Conservation (phyloP, 371 early-diverging fungal genomes). For the Cladochytrium tenue region DNA sequence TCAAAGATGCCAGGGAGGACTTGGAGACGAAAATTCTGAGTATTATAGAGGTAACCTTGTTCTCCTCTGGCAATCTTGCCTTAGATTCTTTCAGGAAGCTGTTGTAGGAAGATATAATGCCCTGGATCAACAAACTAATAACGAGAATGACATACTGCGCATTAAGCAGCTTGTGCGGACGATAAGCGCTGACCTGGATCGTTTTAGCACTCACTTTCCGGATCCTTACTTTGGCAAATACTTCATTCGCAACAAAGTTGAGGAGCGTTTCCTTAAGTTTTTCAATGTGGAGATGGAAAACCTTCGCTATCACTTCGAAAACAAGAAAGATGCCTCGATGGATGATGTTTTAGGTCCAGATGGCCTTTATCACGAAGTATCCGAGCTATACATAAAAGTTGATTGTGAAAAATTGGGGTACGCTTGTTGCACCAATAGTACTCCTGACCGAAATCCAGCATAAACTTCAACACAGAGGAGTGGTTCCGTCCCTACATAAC, state of each 20-base stretch:
- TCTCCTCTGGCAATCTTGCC: background rate
- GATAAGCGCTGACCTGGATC: constrained; percentile 27
- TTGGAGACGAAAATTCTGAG: constrained; percentile 1
- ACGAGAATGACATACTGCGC: constrained; percentile 14
- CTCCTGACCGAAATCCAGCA: background rate
- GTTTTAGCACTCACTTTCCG: constrained; percentile 30
- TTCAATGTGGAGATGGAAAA: constrained; percentile 28
- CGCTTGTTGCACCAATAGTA: background rate
- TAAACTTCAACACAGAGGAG: constrained; percentile 31
- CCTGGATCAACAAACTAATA: constrained; percentile 1
- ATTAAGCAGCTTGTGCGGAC: constrained; percentile 21
- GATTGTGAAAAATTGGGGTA: constrained; percentile 8
- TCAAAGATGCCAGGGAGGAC: constrained; percentile 9
- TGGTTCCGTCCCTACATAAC: constrained; percentile 37
- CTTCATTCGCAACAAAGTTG: constrained; percentile 15
- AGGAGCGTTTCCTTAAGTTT: constrained; percentile 18
- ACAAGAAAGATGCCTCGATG: constrained; percentile 20
- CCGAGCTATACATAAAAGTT: constrained; percentile 29
- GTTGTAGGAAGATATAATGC: constrained; percentile 16
- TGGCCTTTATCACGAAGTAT: constrained; percentile 26
- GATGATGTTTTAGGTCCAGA: constrained; percentile 41
- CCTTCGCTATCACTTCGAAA: constrained; percentile 13
- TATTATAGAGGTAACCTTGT: background rate
- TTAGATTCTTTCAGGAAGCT: constrained; percentile 12
- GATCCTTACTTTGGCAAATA: constrained; percentile 16